Evolutionary conservation across 495 filamentous ascomycete genomes (phyloP).

Genomic region (Baudoinia panamericana): DNA sequence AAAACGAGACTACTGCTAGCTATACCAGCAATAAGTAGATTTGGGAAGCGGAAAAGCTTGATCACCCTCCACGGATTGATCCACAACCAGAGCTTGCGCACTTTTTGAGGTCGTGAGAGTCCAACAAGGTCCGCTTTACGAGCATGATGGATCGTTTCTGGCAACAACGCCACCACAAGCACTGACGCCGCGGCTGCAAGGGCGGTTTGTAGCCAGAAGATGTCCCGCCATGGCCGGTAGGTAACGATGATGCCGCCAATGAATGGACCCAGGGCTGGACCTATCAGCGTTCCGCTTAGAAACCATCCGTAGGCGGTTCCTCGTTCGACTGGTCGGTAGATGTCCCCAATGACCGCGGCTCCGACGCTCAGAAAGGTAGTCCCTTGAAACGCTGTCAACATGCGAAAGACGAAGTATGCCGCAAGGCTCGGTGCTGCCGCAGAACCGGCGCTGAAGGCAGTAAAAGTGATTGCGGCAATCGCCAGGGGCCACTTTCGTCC

Average conservation of each 20-base stretch:
- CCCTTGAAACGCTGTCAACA: slow-evolving; percentile 58
- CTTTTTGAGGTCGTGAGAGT: slow-evolving; percentile 36
- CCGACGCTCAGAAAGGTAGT: slow-evolving; percentile 56
- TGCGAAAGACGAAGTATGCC: slow-evolving; percentile 55
- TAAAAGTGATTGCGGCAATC: slow-evolving; percentile 40
- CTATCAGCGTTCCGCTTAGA: slow-evolving; percentile 53
- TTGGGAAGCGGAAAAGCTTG: slow-evolving; percentile 47
- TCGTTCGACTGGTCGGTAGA: slow-evolving; percentile 41
- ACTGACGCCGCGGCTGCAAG: slow-evolving; percentile 45
- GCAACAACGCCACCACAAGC: slow-evolving; percentile 50
- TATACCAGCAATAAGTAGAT: slow-evolving; percentile 47
- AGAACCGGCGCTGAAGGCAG: slow-evolving; percentile 50
- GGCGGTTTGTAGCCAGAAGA: slow-evolving; percentile 61
- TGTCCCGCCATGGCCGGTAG: slow-evolving; percentile 51
- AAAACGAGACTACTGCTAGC: slow-evolving; percentile 51
- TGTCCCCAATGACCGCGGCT: slow-evolving; percentile 43
- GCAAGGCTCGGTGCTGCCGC: slow-evolving; percentile 53
- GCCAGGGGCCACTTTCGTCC: slow-evolving; percentile 44
- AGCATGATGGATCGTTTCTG: slow-evolving; percentile 54
- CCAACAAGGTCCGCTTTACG: slow-evolving; percentile 42
- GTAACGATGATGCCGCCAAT: slow-evolving; percentile 50
- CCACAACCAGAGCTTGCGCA: slow-evolving; percentile 41
- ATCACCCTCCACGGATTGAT: slow-evolving; percentile 51
- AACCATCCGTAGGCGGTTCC: slow-evolving; percentile 61
- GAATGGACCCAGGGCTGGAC: slow-evolving; percentile 59